These are phyloP conservation scores for Arthrobotrys entomopaga DNA, from an alignment of 2,329 filamentous ascomycete species.

Conservation along the genomic window DNA sequence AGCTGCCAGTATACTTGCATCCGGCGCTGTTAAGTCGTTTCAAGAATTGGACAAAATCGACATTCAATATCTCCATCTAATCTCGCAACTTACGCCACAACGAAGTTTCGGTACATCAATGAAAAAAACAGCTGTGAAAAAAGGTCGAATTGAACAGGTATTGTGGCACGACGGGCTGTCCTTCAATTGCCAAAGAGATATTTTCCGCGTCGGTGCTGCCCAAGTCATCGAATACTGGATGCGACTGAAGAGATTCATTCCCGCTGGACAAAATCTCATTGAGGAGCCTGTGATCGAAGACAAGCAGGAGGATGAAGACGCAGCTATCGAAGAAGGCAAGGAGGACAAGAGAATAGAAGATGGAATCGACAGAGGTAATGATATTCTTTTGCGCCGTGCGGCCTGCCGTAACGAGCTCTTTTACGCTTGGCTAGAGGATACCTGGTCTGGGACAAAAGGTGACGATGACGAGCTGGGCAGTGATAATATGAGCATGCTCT, in stretches of 20 bases:
- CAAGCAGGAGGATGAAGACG: slow-evolving; percentile 22
- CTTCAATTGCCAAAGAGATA: slow-evolving; percentile 48
- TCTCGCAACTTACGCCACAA: slow-evolving; percentile 64
- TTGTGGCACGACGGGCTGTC: slow-evolving; percentile 28
- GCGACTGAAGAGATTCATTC: slow-evolving; percentile 31
- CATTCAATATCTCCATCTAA: slow-evolving; percentile 60
- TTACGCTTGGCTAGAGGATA: slow-evolving; percentile 40
- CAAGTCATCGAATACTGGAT: slow-evolving; percentile 42
- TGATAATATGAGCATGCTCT: background rate
- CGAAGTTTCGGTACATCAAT: slow-evolving; percentile 60
- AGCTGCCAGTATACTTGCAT: slow-evolving; percentile 66
- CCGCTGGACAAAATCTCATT: background rate
- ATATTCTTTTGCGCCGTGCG: slow-evolving; percentile 35
- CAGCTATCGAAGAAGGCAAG: slow-evolving; percentile 26
- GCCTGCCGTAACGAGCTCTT: slow-evolving; percentile 43
- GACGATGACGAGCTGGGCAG: background rate
- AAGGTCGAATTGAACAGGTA: slow-evolving; percentile 30
- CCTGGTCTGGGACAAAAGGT: slow-evolving; percentile 13
- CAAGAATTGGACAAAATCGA: slow-evolving; percentile 62
- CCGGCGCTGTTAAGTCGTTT: slow-evolving; percentile 67
- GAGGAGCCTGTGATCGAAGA: slow-evolving; percentile 4
- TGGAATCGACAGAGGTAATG: slow-evolving; percentile 27
- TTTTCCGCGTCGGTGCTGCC: slow-evolving; percentile 26
- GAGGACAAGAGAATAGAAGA: slow-evolving; percentile 42
- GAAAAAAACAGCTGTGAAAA: background rate